These are phyloP conservation scores for Puccinia triticina DNA, from an alignment of 1,284 basidiomycete genomes.

Conservation along the genomic window DNA sequence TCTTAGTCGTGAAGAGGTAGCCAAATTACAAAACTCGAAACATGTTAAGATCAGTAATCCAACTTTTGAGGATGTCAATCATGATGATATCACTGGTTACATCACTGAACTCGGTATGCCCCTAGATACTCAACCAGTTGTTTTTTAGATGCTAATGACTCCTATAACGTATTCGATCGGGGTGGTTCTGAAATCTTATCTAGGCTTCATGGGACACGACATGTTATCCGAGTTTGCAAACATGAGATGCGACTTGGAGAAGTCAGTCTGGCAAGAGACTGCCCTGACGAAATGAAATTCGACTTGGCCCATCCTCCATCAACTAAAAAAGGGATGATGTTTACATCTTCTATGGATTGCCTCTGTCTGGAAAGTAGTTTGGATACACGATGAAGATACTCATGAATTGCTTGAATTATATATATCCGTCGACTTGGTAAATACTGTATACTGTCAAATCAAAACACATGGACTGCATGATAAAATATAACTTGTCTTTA, in stretches of 20 bases:
- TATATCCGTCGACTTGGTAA: too few species aligned
- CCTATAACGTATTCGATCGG: not conserved
- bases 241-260: slow-evolving; percentile 41
- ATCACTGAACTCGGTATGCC: slow-evolving; percentile 43
- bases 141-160: not conserved
- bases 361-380: too few species aligned
- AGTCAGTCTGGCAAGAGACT: slow-evolving; percentile 24
- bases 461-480: too few species aligned
- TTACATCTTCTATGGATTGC: too few species aligned
- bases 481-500: too few species aligned
- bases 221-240: slow-evolving; percentile 38
- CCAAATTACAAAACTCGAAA: not conserved
- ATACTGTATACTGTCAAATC: too few species aligned
- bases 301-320: too few species aligned
- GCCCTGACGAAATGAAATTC: not conserved
- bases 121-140: not conserved
- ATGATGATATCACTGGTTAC: slow-evolving; percentile 38
- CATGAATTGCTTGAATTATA: too few species aligned
- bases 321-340: too few species aligned
- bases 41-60: slow-evolving; percentile 42
- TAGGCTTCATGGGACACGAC: slow-evolving; percentile 38
- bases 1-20: not conserved
- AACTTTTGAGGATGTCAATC: slow-evolving; percentile 35
- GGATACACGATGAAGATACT: too few species aligned
- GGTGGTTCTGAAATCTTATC: not conserved